phyloP scores from a whole-genome alignment of 2,329 filamentous ascomycete genomes.

The Talaromyces sp. region DNA sequence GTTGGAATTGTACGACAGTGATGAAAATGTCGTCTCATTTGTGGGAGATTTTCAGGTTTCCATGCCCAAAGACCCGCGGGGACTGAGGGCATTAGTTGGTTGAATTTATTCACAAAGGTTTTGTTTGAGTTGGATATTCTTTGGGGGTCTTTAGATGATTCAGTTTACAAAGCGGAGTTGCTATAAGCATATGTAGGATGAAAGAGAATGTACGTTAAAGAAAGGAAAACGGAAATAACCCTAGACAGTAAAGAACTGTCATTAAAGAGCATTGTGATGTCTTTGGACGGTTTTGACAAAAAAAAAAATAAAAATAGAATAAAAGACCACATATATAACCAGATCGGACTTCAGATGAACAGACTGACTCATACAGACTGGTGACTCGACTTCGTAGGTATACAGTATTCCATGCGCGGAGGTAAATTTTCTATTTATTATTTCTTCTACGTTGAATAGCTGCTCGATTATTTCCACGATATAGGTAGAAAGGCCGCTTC shows the following conservation, averaged over 20 bases:
- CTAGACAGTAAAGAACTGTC: not conserved
- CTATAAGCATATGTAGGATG: not conserved
- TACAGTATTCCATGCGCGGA: not conserved
- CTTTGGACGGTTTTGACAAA: not conserved
- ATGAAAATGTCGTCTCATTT: slow-evolving; percentile 21
- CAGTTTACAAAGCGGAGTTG: not conserved
- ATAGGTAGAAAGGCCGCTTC: not conserved
- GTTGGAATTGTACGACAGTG: slow-evolving; percentile 21
- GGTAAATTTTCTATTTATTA: not conserved
- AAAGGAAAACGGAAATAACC: not conserved
- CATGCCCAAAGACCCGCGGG: slow-evolving; percentile 20
- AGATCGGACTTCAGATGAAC: not conserved
- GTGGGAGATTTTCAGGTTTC: slow-evolving; percentile 24
- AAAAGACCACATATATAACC: not conserved
- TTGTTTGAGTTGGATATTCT: not conserved
- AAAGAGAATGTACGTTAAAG: not conserved
- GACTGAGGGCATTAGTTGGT: slow-evolving; percentile 14
- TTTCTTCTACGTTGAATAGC: not conserved
- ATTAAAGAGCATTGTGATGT: not conserved
- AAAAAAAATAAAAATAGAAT: too few relatives aligned
- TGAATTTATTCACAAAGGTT: not conserved
- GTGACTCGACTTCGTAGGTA: not conserved
- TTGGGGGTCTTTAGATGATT: not conserved
- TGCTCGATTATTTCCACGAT: not conserved
- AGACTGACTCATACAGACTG: not conserved